Evolutionary conservation across 2,329 filamentous ascomycete genomes (phyloP), one percentile per base, ranked within the genome.

Genomic region (Emmonsiellopsis sp.): DNA sequence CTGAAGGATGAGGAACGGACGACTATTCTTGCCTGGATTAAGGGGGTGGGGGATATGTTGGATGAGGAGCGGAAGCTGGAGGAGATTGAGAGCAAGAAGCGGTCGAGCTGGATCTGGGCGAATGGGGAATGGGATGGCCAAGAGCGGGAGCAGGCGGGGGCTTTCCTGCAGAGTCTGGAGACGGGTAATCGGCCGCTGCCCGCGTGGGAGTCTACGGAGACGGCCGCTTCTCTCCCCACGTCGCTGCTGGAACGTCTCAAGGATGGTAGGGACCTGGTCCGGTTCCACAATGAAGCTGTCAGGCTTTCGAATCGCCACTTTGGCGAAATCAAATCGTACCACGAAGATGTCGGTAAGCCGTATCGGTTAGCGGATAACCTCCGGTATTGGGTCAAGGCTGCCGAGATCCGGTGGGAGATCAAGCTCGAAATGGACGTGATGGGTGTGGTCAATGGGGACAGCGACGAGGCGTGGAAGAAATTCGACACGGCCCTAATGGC

Each of bases 291-390:
- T 67, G 84, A 86, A 11, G 83, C 89, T 0, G 87, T 98, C 34
- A 83, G 83, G 64, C 88, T 88, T 67, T 96, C 91, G 20, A 84
- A 86, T 65, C 81, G 89, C 32, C 87, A 87, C 7, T 97, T 97
- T 67, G 90, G 91, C 51, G 82, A 88, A 58, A 96, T 98, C 65
- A 89, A 89, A 54, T 80, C 81, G 8, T 96, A 86, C 69, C 93
- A 97, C 68, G 85, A 84, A n/a, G 90, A 98, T 69, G 92, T 93
- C 8, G 85, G 83, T 56, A 97, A 97, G 72, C 93, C 93, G 0
- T 98, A 98, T 69, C 86, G 93, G 48, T 85, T 85, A 58, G 89
- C 91, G 2, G 93, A 98, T 62, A 98, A 98, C 68, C 78, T 98
- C 57, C 83, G 90, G 41, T 98, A 87, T 76, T 98, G 93, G 92